phyloP scores from a whole-genome alignment of 2,329 filamentous ascomycete genomes.

The Thyridium curvatum region DNA sequence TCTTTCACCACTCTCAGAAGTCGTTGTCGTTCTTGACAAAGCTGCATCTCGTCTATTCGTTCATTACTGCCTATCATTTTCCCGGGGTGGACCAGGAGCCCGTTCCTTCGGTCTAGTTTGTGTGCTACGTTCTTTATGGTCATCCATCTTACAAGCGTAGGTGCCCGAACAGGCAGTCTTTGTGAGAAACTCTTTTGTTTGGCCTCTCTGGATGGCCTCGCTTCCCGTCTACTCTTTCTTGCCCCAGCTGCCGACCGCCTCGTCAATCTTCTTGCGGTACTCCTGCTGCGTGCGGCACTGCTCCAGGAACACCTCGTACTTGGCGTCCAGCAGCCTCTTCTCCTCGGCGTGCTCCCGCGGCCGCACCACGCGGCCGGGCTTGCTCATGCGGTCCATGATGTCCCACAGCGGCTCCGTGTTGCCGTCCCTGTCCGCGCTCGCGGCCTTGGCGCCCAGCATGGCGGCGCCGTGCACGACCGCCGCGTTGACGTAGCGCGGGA shows the following conservation, averaged over 20 bases:
- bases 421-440: constrained; percentile 69
- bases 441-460: constrained; percentile 97
- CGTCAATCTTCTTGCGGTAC: constrained; percentile 75
- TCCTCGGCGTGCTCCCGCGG: constrained; percentile 67
- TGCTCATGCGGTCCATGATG: constrained; percentile 97
- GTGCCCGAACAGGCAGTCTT: too few species aligned
- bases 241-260: constrained; percentile 35
- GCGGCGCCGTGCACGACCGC: constrained; percentile 97
- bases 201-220: too few species aligned
- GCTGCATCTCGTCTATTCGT: too few species aligned
- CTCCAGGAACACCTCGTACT: constrained; percentile 94
- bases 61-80: too few species aligned
- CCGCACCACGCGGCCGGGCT: constrained; percentile 77
- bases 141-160: too few species aligned
- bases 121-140: too few species aligned
- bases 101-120: too few species aligned
- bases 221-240: constrained; percentile 1
- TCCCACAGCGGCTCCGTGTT: constrained; percentile 85
- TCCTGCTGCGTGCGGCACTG: constrained; percentile 80
- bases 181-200: too few species aligned
- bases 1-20: too few species aligned
- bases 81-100: too few species aligned
- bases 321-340: constrained; percentile 74
- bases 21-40: too few species aligned
- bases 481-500: constrained; percentile 88